Evolutionary conservation across 1,284 basidiomycete species (phyloP).

Genomic region (Tylopilus sp.): DNA sequence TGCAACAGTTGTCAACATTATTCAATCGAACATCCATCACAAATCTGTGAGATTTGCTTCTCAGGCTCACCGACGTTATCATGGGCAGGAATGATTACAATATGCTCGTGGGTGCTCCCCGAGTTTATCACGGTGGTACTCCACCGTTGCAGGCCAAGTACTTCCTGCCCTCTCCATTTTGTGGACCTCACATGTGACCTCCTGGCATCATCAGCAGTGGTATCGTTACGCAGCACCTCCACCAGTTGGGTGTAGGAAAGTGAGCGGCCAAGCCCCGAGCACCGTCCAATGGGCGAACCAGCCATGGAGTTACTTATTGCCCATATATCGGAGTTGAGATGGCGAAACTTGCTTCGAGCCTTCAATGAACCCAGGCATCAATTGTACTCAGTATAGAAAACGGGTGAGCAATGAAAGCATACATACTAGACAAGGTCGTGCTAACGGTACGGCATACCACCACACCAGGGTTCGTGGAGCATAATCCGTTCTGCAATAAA

Average conservation of each 20-base stretch:
- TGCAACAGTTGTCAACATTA: no score
- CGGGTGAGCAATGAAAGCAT: neutral
- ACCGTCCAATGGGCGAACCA: constrained; percentile 48
- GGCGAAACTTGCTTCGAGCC: constrained; percentile 56
- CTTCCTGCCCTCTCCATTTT: no score
- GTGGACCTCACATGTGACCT: no score
- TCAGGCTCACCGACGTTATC: neutral
- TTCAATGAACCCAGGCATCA: constrained; percentile 49
- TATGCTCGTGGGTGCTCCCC: no score
- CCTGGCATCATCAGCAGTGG: no score
- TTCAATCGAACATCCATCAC: neutral
- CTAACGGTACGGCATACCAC: constrained; percentile 67
- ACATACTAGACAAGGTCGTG: constrained; percentile 68
- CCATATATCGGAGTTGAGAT: constrained; percentile 60
- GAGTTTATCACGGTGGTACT: no score
- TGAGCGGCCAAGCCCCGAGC: no score
- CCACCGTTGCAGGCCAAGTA: no score
- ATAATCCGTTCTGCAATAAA: constrained; percentile 59
- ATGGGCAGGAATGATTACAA: no score
- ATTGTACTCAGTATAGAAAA: neutral
- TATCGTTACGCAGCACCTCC: no score
- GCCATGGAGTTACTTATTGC: constrained; percentile 49
- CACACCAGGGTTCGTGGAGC: constrained; percentile 65
- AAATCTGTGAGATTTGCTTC: no score
- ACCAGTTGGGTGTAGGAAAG: no score